Base-by-base conservation (phyloP, 495 filamentous ascomycete species). In the Ramalina intermedia region DNA sequence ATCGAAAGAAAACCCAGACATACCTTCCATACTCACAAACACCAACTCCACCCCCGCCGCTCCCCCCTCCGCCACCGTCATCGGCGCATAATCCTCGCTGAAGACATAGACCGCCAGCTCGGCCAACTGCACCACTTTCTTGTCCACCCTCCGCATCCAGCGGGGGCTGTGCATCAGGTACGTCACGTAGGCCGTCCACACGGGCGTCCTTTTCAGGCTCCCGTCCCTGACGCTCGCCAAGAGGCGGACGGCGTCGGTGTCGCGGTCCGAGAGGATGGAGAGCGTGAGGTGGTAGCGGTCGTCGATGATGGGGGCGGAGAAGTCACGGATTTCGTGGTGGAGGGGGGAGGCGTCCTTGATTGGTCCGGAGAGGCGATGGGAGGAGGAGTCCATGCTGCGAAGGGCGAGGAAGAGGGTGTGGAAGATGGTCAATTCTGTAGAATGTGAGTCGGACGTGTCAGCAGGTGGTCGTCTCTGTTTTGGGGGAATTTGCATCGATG, bases 161-260 rank as follows among this genome's bases (percentile, higher is more conserved):
- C 64, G 67, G 1, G 67, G 66, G 3, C 74, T 74, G 20, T 64
- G 65, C 14, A 77, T 69, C 43, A 76, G 68, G 14, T 75, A 67
- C 0, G 81, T 84, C 27, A 86, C 76, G 55, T 86, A 88, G 1
- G 83, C 82, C 4, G 80, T 86, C 84, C 84, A 88, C 18, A 86
- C 75, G 0, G 84, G 84, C 2, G 66, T 62, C 18, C 69, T 74
- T 14, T 27, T 11, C 41, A 26, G 13, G 47, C 36, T 11, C 18
- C 16, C 20, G 18, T 44, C 12, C n/a, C 1, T 1, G 2, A 20
- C 44, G 2, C 13, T 43, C 33, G 40, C 47, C 52, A 79, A 73
- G 7, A 80, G 61, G 26, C 76, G 57, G 1, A 85, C 64, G 14
- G 79, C 76, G 2, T 73, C 69, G 6, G 77, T 80, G 16, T 72